Base-by-base conservation (phyloP, 371 early-diverging fungal species). In the Mucor plumbeus region DNA sequence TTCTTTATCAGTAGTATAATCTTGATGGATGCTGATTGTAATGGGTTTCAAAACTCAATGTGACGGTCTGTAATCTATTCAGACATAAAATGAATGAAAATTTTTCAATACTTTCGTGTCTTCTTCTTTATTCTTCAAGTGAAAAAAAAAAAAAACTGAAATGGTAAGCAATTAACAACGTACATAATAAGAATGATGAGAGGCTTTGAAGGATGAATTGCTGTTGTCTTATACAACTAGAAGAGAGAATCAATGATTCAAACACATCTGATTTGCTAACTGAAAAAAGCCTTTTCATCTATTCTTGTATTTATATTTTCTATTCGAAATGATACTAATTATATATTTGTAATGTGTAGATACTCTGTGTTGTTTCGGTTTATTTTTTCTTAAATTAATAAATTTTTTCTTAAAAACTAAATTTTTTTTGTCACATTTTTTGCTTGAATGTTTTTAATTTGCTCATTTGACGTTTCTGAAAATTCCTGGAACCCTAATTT, bases 221-320 rank as follows among this genome's bases (percentile, higher is more conserved):
- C 67, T 61, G 67, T 67, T 67, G 67, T 67, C 67, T 67, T 67
- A 41, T 36, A 67, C 67, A 67, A 67, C 54, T 67, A 26, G 67
- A 67, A 61, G 67, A 67, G 64, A 64, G 53, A 41, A 67, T 60
- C 60, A 61, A 63, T 69, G 69, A 69, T 64, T 63, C 63, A 69
- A 61, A 69, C 65, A 69, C 70, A 60, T 69, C 70, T 69, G 70
- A 69, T 69, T 69, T 69, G 70, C 70, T 69, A 64, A 64, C 70
- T 69, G 70, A 69, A 38, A 53, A 53, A 53, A 13, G 26, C 56
- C 34, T 35, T 56, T 56, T 56, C 36, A 35, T 36, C 26, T 56
- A 8, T 26, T 35, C 17, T 56, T 36, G 56, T 15, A 3, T 34
- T 56, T 7, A 10, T 19, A 15, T n/a, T 56, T 36, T 36, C 34